Base-by-base conservation (phyloP, 208 protist species). In the Lotmaria passim region DNA sequence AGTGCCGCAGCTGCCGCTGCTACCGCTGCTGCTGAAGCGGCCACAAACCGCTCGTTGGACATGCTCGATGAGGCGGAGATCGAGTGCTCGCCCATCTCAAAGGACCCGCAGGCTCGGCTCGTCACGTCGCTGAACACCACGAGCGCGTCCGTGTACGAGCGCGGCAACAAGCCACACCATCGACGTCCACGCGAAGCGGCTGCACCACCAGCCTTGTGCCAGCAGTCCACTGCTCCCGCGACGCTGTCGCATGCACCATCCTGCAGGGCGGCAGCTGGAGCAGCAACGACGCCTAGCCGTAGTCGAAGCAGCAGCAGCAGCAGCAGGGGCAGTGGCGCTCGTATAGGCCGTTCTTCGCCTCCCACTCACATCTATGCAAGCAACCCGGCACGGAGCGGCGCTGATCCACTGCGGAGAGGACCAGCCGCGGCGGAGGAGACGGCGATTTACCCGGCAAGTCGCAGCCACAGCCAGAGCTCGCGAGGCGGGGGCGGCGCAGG, bases 51-150 rank as follows among this genome's bases (percentile, higher is more conserved):
- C 15, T n/a, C n/a, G n/a, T n/a, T n/a, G n/a, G n/a, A 10, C 34
- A 0, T n/a, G 12, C 0, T 43, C 12, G 57, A 68, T 5, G 58
- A 44, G 14, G 66, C 64, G 11, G 67, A 79, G 36, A 21, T 83
- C 12, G 72, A 78, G 38, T 72, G 69, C 63, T 83, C 78, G 15
- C 78, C 78, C 28, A 83, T 83, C 23, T 38, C 66, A 17, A 63
- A 66, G 36, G 73, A 78, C 44, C 64, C 65, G 24, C 55, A 72
- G 31, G 51, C 50, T 17, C 73, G 58, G 30, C 50, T 63, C 26
- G 4, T 63, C 15, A 44, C 55, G 12, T 77, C 71, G 24, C 34
- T 77, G 28, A 78, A 68, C 64, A 78, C 73, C 21, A 78, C 64
- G n/a, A n/a, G n/a, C 23, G 71, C 61, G 23, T 56, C 73, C 38